These are phyloP conservation scores for Neolentinus lepideus DNA, from an alignment of 1,284 basidiomycete genomes.

Conservation along the genomic window DNA sequence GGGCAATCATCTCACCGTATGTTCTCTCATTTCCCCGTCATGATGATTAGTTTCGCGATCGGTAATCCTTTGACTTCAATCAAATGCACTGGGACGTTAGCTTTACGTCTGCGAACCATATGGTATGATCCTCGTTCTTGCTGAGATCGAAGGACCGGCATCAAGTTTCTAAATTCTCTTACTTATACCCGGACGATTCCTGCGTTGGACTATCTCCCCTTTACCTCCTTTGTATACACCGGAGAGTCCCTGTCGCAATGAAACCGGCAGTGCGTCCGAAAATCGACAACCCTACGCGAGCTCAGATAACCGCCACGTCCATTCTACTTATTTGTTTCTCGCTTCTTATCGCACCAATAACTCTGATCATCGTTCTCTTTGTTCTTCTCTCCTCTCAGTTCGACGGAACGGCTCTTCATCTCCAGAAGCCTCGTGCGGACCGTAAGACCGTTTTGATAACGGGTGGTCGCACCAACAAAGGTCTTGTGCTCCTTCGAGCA, in stretches of 20 bases:
- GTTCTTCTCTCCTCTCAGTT: neutral
- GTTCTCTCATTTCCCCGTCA: neutral
- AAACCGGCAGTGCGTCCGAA: neutral
- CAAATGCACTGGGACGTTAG: neutral
- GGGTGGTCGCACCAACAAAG: conserved; percentile 13
- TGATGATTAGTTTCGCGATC: neutral
- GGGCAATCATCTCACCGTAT: neutral
- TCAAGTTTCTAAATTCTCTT: neutral
- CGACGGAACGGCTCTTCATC: neutral
- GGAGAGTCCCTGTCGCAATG: neutral
- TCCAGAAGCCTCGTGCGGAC: neutral
- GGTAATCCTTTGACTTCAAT: neutral
- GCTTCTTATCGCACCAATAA: neutral
- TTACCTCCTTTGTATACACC: neutral
- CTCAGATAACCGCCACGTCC: neutral
- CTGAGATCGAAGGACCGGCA: neutral
- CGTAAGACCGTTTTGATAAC: conserved; percentile 12
- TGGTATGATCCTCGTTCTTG: neutral
- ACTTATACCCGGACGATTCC: neutral
- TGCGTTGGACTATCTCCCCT: neutral
- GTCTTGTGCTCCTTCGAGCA: conserved; percentile 10
- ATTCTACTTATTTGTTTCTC: neutral
- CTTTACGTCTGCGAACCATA: neutral
- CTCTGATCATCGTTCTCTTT: neutral
- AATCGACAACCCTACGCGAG: neutral